Evolutionary conservation across 2,329 filamentous ascomycete genomes (phyloP).

Genomic region (Stenocarpella maydis): DNA sequence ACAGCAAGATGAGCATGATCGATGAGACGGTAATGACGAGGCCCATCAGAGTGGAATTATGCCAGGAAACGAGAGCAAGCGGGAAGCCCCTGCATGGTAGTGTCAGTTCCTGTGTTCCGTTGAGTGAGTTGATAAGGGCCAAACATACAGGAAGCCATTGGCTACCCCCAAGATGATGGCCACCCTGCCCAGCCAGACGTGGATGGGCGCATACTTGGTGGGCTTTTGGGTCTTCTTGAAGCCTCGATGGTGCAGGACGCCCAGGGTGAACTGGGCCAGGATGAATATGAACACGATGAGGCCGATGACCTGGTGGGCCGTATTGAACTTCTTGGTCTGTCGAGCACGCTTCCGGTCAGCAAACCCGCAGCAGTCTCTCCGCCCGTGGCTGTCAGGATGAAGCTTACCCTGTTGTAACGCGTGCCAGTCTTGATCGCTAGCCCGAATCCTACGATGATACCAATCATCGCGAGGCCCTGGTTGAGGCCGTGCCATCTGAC

Average conservation of each 20-base stretch:
- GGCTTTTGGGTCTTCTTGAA: slow-evolving; percentile 58
- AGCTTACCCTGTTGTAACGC: slow-evolving; percentile 63
- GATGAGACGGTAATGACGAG: slow-evolving; percentile 56
- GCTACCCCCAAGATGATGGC: slow-evolving; percentile 61
- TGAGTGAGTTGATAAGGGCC: neutral
- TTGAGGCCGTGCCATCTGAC: slow-evolving; percentile 63
- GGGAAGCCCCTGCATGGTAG: slow-evolving; percentile 58
- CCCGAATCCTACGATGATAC: slow-evolving; percentile 58
- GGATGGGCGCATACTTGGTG: slow-evolving; percentile 60
- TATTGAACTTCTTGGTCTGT: slow-evolving; percentile 61
- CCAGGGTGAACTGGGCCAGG: slow-evolving; percentile 61
- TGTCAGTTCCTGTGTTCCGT: slow-evolving; percentile 22
- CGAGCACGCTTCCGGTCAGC: neutral
- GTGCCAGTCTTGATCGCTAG: slow-evolving; percentile 62
- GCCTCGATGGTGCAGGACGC: slow-evolving; percentile 63
- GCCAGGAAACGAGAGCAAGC: slow-evolving; percentile 59
- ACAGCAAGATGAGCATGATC: slow-evolving; percentile 47
- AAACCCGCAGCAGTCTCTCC: no score
- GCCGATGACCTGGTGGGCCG: slow-evolving; percentile 67
- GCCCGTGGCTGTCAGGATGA: no score
- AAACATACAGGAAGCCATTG: slow-evolving; percentile 64
- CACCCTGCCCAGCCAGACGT: slow-evolving; percentile 65
- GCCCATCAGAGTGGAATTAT: slow-evolving; percentile 57
- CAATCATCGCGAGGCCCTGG: slow-evolving; percentile 57
- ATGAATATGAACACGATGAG: slow-evolving; percentile 61